Evolutionary conservation across 139 green algal species (phyloP).

Genomic region (Yamagishiella unicocca): DNA sequence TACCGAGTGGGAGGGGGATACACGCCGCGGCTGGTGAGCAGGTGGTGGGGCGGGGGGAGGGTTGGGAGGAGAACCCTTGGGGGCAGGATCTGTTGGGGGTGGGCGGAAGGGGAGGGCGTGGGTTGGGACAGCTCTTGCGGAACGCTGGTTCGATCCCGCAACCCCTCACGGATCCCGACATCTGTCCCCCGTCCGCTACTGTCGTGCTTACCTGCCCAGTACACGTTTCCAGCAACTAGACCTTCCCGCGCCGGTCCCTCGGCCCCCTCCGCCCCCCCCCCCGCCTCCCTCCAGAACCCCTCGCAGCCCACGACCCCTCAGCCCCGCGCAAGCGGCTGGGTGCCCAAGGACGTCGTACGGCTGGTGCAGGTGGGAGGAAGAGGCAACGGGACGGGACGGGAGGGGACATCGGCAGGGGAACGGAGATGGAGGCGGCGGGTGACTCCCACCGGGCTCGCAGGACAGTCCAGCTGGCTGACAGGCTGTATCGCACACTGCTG

Average conservation of each 20-base stretch:
- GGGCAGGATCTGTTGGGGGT: too few species aligned
- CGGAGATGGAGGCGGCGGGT: neutral
- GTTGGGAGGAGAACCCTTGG: neutral
- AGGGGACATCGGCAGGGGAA: neutral
- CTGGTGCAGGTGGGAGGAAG: constrained; percentile 45
- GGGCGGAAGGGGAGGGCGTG: too few species aligned
- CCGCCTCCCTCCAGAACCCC: neutral
- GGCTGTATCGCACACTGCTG: too few species aligned
- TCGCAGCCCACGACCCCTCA: constrained; percentile 23
- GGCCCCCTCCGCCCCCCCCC: neutral
- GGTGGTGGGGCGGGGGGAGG: neutral
- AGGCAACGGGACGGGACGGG: neutral
- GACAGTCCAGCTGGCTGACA: too few species aligned
- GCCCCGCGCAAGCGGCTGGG: constrained; percentile 61
- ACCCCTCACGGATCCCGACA: too few species aligned
- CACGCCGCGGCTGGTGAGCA: constrained; percentile 46
- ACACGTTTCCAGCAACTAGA: too few species aligned
- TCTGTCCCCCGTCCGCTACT: too few species aligned
- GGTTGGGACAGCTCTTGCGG: too few species aligned
- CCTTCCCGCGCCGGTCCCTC: too few species aligned
- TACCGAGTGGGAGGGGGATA: constrained; percentile 60
- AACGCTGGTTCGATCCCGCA: too few species aligned
- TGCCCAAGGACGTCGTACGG: constrained; percentile 62
- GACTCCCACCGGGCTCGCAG: too few species aligned
- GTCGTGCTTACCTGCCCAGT: too few species aligned